A percentile compares a stretch with the other conserved stretches of the same genome.
Conservation (phyloP, 2,329 filamentous ascomycete species). For the Ophiognomonia clavigignenti-juglandacearum region DNA sequence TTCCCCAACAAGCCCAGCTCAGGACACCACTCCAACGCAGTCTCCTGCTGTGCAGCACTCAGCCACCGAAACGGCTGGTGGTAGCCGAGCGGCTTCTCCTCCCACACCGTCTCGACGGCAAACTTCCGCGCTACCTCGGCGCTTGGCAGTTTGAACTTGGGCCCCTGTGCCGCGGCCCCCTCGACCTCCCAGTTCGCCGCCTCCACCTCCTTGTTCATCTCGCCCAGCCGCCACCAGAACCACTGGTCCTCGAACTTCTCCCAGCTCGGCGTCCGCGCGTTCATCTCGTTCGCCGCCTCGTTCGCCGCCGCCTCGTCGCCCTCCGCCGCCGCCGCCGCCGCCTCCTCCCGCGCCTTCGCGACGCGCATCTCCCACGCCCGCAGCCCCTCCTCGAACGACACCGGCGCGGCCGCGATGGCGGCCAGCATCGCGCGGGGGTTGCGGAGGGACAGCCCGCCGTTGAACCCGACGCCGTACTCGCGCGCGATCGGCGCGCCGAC, state of each 20-base stretch:
- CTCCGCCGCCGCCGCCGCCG: neutral
- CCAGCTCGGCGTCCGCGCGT: constrained; percentile 1
- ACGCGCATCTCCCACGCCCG: no score
- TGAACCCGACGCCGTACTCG: constrained; percentile 22
- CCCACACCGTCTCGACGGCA: constrained; percentile 26
- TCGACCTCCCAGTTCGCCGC: no score
- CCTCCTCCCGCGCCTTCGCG: constrained; percentile 15
- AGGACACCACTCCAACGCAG: constrained; percentile 13
- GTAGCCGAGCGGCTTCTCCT: constrained; percentile 24
- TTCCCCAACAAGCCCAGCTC: constrained; percentile 15
- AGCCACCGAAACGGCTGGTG: constrained; percentile 19
- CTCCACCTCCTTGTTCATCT: constrained; percentile 15
- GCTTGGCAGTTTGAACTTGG: constrained; percentile 20
- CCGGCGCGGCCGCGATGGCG: constrained; percentile 15
- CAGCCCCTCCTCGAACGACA: constrained; percentile 19
- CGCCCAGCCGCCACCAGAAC: constrained; percentile 24
- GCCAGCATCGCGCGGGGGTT: constrained; percentile 23
- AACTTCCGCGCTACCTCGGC: constrained; percentile 22
- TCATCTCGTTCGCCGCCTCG: neutral
- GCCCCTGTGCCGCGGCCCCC: no score
- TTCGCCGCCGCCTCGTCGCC: neutral
- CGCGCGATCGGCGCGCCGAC: constrained; percentile 26
- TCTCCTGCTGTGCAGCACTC: constrained; percentile 12
- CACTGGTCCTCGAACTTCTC: constrained; percentile 26
- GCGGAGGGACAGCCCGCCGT: constrained; percentile 29